These are phyloP conservation scores for Ceratonia siliqua DNA, from an alignment of 306 rosid genomes.

Conservation along the genomic window DNA sequence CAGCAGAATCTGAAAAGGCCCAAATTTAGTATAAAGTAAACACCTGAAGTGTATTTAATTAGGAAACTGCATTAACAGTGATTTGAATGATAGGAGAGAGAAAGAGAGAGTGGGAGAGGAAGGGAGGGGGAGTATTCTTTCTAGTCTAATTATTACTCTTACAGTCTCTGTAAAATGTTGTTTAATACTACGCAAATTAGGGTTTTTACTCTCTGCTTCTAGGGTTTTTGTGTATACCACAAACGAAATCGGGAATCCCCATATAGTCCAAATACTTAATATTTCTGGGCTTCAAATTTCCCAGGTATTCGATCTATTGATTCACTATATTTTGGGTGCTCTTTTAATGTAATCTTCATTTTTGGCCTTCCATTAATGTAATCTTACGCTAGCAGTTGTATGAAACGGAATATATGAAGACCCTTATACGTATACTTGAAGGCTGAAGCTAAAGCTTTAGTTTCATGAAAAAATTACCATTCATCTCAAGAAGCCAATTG, in stretches of 20 bases:
- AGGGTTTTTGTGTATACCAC: conserved; percentile 49
- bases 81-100: conserved; percentile 61
- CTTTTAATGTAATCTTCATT: neutral
- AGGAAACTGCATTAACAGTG: conserved; percentile 53
- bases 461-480: conserved; percentile 48
- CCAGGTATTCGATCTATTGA: neutral
- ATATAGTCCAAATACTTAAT: too few species aligned
- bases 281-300: neutral
- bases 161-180: neutral
- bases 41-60: conserved; percentile 53
- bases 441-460: neutral
- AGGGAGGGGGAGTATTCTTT: conserved; percentile 31
- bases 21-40: conserved; percentile 53
- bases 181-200: conserved; percentile 36
- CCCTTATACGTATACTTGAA: neutral
- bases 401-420: too few species aligned
- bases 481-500: conserved; percentile 51
- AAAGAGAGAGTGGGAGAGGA: conserved; percentile 25
- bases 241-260: neutral
- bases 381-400: neutral
- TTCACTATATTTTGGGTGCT: neutral
- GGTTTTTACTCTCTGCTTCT: conserved; percentile 48
- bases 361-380: too few species aligned
- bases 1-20: conserved; percentile 51
- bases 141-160: conserved; percentile 35